These are phyloP conservation scores for Pseudohyphozyma bogoriensis DNA, from an alignment of 768 basidiomycete species.

Conservation along the genomic window DNA sequence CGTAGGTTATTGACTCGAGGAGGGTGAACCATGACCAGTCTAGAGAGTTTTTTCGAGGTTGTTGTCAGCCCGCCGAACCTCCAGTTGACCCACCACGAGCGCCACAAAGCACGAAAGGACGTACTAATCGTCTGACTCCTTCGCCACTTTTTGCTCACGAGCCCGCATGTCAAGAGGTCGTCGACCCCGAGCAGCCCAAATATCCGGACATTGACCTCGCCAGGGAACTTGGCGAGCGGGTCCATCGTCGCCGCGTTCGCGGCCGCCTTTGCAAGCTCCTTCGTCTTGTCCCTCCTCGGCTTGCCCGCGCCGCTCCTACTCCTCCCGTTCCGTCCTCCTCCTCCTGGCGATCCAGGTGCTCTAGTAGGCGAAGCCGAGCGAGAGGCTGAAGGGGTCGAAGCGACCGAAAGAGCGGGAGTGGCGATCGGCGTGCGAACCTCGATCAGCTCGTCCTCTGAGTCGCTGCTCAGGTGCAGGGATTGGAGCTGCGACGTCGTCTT, in stretches of 20 bases:
- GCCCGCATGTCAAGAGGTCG: constrained; percentile 19
- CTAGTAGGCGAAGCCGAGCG: constrained; percentile 29
- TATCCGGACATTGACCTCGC: constrained; percentile 27
- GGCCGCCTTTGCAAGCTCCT: constrained; percentile 25
- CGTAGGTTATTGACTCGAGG: constrained; percentile 26
- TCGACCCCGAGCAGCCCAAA: constrained; percentile 25
- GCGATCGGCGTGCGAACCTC: constrained; percentile 19
- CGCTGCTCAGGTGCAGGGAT: too few species aligned
- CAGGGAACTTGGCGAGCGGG: constrained; percentile 31
- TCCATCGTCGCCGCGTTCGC: constrained; percentile 22
- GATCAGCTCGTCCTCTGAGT: constrained; percentile 14
- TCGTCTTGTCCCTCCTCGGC: constrained; percentile 28
- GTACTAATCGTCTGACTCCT: constrained; percentile 31
- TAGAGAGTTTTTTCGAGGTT: neutral
- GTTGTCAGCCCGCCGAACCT: too few species aligned
- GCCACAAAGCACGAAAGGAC: neutral
- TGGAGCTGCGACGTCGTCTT: too few species aligned
- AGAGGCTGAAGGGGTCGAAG: constrained; percentile 9
- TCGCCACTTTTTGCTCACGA: constrained; percentile 32
- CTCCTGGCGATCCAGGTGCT: neutral
- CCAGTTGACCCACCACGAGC: neutral
- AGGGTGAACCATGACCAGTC: constrained; percentile 32
- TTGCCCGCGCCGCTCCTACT: constrained; percentile 23
- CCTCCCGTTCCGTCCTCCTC: neutral
- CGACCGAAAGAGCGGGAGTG: constrained; percentile 3